Evolutionary conservation across 2,329 filamentous ascomycete species (phyloP).

Genomic region (Coniochaeta sp.): DNA sequence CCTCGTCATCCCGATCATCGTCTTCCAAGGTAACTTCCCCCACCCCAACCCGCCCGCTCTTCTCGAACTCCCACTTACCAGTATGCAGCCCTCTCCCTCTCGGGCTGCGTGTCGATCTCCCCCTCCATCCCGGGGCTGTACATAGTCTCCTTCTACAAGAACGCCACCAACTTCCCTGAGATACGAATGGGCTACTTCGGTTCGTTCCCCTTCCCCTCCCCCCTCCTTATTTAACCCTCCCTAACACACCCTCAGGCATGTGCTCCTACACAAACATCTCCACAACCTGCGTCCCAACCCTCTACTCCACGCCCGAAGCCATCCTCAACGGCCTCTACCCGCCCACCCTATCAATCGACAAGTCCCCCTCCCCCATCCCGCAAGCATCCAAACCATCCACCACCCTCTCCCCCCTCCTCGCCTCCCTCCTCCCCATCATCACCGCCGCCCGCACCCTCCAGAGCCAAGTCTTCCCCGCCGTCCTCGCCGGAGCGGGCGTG

Average conservation of each 20-base stretch:
- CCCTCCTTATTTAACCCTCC: background rate
- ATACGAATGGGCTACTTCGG: conserved; percentile 19
- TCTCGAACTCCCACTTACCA: background rate
- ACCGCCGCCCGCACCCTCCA: conserved; percentile 16
- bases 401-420: too few species aligned
- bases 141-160: conserved; percentile 15
- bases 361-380: too few species aligned
- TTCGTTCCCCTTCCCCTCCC: background rate
- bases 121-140: conserved; percentile 17
- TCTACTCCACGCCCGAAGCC: conserved; percentile 7
- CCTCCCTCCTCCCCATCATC: conserved; percentile 5
- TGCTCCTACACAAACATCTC: conserved; percentile 14
- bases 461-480: conserved; percentile 13
- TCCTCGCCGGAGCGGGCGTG: conserved; percentile 12
- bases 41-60: background rate
- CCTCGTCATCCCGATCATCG: conserved; percentile 1
- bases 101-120: conserved; percentile 17
- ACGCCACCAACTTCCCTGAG: conserved; percentile 7
- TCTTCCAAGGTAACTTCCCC: background rate
- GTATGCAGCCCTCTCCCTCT: conserved; percentile 7
- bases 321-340: too few species aligned
- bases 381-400: too few species aligned
- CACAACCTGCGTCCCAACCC: conserved; percentile 12
- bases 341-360: too few species aligned
- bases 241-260: conserved; percentile 8